Evolutionary conservation across 129 eudicot species (phyloP), one percentile per base, ranked within the genome.

Genomic region (Tagetes erecta): DNA sequence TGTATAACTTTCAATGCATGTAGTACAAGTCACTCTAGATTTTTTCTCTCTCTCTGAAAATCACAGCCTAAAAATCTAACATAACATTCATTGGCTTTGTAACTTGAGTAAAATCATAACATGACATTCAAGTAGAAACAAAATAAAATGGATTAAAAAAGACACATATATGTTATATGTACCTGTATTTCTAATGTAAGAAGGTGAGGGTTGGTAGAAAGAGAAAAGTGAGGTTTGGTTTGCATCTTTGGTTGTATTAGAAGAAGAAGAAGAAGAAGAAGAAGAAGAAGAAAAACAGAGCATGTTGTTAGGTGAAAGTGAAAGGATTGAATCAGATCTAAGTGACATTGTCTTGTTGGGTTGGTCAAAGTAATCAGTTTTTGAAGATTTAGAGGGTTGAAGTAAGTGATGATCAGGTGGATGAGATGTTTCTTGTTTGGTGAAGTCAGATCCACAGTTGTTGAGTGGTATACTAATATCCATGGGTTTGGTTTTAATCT

Each of bases 381-480:
- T 82, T 4, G 45, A 52, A 41, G 74, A 57, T 71, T 88, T 88
- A 27, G 86, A 64, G 31, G 50, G 2, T 62, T 81, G 78, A 86
- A 81, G 76, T 6, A 14, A 45, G 7, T 60, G 83, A 53, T 81
- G 81, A 10, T 59, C 71, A 40, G 74, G 35, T 64, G 67, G 56
- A 56, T 63, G 89, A 71, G 97, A 91, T 91, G 92, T 81, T 37
- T 82, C 76, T 64, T 75, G 88, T 64, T 87, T 90, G 74, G 76
- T 80, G 66, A 72, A 65, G 82, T 56, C 79, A 85, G 93, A 83
- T 83, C 91, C 89, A 63, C 67, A 64, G 64, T 46, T 64, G 67
- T 55, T 76, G 65, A 35, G 27, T 27, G 41, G 66, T 59, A 20
- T 20, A 20, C 27, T 20, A 20, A 20, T 20, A 82, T 90, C 94